These are phyloP conservation scores for Abelmoschus esculentus DNA, from an alignment of 345 rosid genomes.

Conservation along the genomic window DNA sequence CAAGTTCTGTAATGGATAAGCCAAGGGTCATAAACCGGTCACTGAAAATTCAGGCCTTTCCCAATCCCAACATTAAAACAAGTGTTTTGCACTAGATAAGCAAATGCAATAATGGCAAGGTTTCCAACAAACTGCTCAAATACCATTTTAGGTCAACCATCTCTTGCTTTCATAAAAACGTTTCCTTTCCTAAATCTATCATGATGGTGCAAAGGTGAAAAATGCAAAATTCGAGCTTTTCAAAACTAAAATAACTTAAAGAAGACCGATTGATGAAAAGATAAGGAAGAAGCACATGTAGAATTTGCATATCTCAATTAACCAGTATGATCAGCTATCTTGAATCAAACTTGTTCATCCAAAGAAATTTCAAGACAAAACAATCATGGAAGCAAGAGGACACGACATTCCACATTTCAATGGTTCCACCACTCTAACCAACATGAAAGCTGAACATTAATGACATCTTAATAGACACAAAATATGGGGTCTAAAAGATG, in stretches of 20 bases:
- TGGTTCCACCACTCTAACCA: not conserved
- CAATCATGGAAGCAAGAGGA: not conserved
- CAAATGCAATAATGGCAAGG: too few species aligned
- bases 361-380: not conserved
- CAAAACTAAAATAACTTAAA: not conserved
- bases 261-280: not conserved
- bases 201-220: not conserved
- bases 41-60: too few species aligned
- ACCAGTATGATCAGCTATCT: not conserved
- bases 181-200: too few species aligned
- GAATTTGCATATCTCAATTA: not conserved
- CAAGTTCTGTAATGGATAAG: slow-evolving; percentile 34
- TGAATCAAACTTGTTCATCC: not conserved
- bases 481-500: not conserved
- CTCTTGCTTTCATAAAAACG: too few species aligned
- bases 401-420: not conserved
- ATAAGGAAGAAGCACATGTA: not conserved
- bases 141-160: too few species aligned
- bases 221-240: not conserved
- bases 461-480: not conserved
- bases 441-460: not conserved
- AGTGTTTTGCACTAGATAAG: too few species aligned
- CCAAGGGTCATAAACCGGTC: slow-evolving; percentile 4
- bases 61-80: too few species aligned
- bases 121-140: too few species aligned